Percentiles rank a stretch among this genome's conserved stretches.
These are phyloP conservation scores for Serendipita sp. DNA, from an alignment of 768 basidiomycete genomes.

Conservation along the genomic window DNA sequence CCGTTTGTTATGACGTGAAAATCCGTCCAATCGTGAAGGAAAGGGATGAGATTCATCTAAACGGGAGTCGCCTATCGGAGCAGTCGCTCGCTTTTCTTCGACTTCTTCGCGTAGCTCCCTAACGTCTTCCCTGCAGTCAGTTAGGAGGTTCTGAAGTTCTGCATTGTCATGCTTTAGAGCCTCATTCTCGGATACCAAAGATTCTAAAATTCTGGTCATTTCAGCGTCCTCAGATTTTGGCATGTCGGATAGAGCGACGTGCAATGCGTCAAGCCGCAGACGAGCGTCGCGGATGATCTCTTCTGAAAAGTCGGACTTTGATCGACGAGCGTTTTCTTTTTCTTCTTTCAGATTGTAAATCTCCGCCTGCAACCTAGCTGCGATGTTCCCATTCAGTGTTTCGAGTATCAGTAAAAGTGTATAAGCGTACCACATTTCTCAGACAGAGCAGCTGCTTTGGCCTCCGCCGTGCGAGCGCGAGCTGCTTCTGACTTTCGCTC, in stretches of 20 bases:
- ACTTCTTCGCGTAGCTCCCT: constrained; percentile 53
- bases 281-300: constrained; percentile 50
- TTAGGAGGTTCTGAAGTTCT: constrained; percentile 57
- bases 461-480: constrained; percentile 50
- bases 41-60: neutral
- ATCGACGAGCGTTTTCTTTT: constrained; percentile 41
- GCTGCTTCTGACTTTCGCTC: constrained; percentile 47
- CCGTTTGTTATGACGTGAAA: neutral
- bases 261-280: constrained; percentile 41
- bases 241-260: constrained; percentile 30
- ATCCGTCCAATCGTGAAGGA: neutral
- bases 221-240: constrained; percentile 21
- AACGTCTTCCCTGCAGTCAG: constrained; percentile 62
- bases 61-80: neutral
- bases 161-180: constrained; percentile 62
- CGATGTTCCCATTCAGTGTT: neutral
- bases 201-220: constrained; percentile 54
- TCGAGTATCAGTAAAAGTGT: neutral
- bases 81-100: constrained; percentile 48
- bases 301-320: constrained; percentile 49
- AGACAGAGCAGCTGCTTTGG: constrained; percentile 42
- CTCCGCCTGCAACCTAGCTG: constrained; percentile 56
- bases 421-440: constrained; percentile 42
- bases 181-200: constrained; percentile 77
- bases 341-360: constrained; percentile 46